A percentile compares a stretch with the other conserved stretches of the same genome.
Conservation (phyloP, 164 flowering plant species). For the Liquidambar formosana region DNA sequence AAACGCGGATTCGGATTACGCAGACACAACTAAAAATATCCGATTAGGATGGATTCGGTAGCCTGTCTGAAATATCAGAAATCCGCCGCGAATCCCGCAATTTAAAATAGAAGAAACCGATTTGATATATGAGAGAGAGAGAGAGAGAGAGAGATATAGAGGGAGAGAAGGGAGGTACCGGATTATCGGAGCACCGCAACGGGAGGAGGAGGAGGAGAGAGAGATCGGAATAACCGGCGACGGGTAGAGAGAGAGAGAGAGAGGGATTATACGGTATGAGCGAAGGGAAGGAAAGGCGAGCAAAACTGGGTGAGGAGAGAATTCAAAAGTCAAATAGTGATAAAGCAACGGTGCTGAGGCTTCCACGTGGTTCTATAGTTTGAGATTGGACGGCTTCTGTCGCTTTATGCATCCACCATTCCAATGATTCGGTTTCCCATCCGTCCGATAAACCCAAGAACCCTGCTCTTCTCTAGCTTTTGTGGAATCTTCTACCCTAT, state of each 20-base stretch:
- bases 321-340: constrained; percentile 4
- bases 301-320: no score
- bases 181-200: no score
- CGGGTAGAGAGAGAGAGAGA: no score
- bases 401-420: neutral
- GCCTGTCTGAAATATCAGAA: neutral
- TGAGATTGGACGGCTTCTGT: constrained; percentile 11
- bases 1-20: no score
- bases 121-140: neutral
- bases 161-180: no score
- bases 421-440: neutral
- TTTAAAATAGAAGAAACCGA: constrained; percentile 1
- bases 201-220: neutral
- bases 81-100: neutral
- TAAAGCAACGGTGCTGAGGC: constrained; percentile 18
- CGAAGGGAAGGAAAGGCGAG: no score
- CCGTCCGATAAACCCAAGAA: constrained; percentile 6
- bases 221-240: no score
- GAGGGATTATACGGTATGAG: no score
- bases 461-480: neutral
- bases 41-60: neutral
- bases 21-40: neutral
- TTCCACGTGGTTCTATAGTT: constrained; percentile 23
- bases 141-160: neutral
- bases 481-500: neutral